Percentiles rank a stretch among this genome's conserved stretches.
Evolutionary conservation across 225 moss, liverwort and hornwort genomes (phyloP).

Genomic region (Pleurozium schreberi): DNA sequence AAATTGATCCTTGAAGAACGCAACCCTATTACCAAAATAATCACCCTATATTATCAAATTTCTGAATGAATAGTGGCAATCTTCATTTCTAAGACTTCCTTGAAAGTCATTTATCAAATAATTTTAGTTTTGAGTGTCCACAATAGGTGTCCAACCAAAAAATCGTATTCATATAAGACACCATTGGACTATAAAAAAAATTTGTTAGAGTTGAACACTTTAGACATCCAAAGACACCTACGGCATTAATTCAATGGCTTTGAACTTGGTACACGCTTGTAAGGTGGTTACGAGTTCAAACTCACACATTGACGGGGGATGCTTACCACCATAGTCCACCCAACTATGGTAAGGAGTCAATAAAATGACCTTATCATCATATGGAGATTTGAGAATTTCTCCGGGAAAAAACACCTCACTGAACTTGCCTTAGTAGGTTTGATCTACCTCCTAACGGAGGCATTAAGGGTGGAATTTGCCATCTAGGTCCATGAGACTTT

Average conservation of each 20-base stretch:
- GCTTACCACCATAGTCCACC: no score
- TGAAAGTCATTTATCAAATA: no score
- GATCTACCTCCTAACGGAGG: background rate
- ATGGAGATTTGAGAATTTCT: background rate
- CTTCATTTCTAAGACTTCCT: background rate
- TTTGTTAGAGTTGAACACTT: no score
- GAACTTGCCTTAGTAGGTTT: no score
- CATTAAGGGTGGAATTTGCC: background rate
- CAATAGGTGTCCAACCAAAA: accelerated
- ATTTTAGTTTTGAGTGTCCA: no score
- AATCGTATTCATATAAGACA: background rate
- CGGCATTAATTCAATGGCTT: background rate
- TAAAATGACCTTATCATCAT: background rate
- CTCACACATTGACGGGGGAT: no score
- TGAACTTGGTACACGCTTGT: no score
- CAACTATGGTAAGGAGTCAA: background rate
- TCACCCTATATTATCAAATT: accelerated
- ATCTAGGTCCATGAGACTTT: background rate
- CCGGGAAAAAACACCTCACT: accelerated
- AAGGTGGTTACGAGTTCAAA: no score
- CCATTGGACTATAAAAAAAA: accelerated
- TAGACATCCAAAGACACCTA: no score
- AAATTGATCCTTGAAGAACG: accelerated
- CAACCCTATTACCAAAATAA: accelerated
- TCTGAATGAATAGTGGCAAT: accelerated